Base-by-base conservation (phyloP, 75 land plant species). In the Pinus albicaulis region DNA sequence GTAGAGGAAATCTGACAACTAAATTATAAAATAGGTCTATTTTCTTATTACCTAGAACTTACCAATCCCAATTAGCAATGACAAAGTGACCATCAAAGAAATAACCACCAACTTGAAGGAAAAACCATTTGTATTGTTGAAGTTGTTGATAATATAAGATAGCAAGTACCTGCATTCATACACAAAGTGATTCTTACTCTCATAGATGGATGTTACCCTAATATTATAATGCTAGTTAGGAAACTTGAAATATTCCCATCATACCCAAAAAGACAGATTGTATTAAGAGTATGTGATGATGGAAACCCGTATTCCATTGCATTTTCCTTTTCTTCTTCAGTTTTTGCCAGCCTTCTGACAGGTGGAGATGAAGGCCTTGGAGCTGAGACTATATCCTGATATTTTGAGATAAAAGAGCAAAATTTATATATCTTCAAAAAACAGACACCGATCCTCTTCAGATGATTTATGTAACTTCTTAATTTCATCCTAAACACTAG, bases 221-320 rank as follows among this genome's bases (percentile, higher is more conserved):
- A 79, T 19, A 12, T 36, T 6, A 55, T 16, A 7, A 24, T 52
- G 36, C 31, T n/a, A 7, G 24, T 79, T 41, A 2, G 11, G 24
- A 72, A 41, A 65, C 3, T 26, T 62, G 72, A 22, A 34, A 75
- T 60, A 55, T 79, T 55, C 34, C 13, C 28, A 56, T 36, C 61
- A 36, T 92, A 98, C 99, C 94, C 94, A 25, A 91, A 78, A 26
- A 98, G 82, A 82, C 99, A 92, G 57, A 98, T 87, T 8, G 98
- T 98, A 83, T 98, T 98, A 52, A 95, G 93, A 66, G 92, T 90
- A 79, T 98, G 99, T 36, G 99, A 95, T 70, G 99, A 98, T 64
- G 99, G 99, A 79, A 98, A 88, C 59, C 99, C 99, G 87, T 90
- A 95, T 81, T 98, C 99, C 82, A 87, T 52, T 12, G 98, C 92